Base-by-base conservation (phyloP, 805 yeast species). In the Candida tammaniensis region DNA sequence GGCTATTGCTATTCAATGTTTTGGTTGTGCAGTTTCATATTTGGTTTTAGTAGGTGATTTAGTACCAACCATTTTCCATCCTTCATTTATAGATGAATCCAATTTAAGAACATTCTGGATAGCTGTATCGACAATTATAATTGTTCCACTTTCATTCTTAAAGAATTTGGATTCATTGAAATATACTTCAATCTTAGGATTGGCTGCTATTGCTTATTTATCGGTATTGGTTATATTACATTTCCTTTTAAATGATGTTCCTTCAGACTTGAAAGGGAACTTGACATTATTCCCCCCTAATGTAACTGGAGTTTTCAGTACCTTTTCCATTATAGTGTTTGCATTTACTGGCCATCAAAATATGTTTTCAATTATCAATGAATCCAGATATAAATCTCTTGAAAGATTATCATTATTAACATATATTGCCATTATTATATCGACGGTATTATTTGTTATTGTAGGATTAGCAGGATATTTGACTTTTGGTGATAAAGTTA, bases 261-360 rank as follows among this genome's bases (percentile, higher is more conserved):
- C 70, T 1, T 38, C 35, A 1, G 46, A 46, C 8, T 37, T 48
- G 18, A 36, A 42, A 24, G 70, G 70, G 3, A 47, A 54, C 59
- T 48, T 47, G n/a, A 42, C 48, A 7, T 49, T 54, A 34, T 47
- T 52, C 29, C 72, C 72, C 2, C 46, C 54, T 56, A 84, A 33
- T 51, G 73, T 38, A 36, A 68, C 45, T 41, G 77, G 41, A n/a
- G 68, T 89, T 13, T 71, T 83, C 16, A 54, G 63, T 17, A 78
- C 93, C 8, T 78, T 89, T 54, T 94, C 97, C n/a, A 84, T 89
- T 43, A 80, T 88, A 47, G 91, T 91, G 10, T 89, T 91, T 67
- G 96, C 96, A 0, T 91, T 80, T 59, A 91, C 98, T 0, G 93
- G 97, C 50, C 97, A 91, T 53, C 97, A 91, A 57, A 91, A 91